Base-by-base conservation (phyloP, 495 filamentous ascomycete species). In the Xylaria intraflava region DNA sequence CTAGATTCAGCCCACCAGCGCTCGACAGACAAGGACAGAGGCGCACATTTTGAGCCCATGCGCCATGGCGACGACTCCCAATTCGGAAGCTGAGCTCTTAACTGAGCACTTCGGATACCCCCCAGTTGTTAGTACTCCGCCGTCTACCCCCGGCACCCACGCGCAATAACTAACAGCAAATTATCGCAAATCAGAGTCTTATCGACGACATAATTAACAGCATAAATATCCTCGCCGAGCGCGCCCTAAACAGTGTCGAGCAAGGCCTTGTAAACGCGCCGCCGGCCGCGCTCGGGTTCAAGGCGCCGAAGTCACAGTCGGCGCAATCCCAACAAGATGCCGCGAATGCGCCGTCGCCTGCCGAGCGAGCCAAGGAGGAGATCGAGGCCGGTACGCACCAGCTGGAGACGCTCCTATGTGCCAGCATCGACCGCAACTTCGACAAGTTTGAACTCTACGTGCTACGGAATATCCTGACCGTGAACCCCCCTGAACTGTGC, bases 191-290 rank as follows among this genome's bases (percentile, higher is more conserved):
- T 46, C 60, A 95, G 91, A 86, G 86, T 55, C 80, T 98, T 20
- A 84, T 98, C 65, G 93, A 98, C 78, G 93, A 97, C 65, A 88
- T 98, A 56, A 95, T 97, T 72, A 96, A 98, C 75, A 84, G 84
- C 54, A 82, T 96, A 62, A 97, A 97, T 74, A 86, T 87, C 51
- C 75, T 96, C 61, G 83, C 89, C 61, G 92, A 91, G 69, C 83
- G 83, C 62, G 89, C 89, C 48, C 83, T 95, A 57, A 85, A 87
- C 55, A 84, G 83, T 55, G 78, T 96, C 56, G 93, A 98, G 68
- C 77, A 78, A 46, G 88, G 87, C 6, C 81, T 97, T 19, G 72
- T 90, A 33, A 75, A 76, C 41, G 83, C 85, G 7, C 78, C 85
- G 0, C 88, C 91, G 1, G 71, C 81, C 17, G 70, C 77, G 10